Evolutionary conservation across 805 yeast genomes (phyloP).

Genomic region (Kodamaea jinghongensis): DNA sequence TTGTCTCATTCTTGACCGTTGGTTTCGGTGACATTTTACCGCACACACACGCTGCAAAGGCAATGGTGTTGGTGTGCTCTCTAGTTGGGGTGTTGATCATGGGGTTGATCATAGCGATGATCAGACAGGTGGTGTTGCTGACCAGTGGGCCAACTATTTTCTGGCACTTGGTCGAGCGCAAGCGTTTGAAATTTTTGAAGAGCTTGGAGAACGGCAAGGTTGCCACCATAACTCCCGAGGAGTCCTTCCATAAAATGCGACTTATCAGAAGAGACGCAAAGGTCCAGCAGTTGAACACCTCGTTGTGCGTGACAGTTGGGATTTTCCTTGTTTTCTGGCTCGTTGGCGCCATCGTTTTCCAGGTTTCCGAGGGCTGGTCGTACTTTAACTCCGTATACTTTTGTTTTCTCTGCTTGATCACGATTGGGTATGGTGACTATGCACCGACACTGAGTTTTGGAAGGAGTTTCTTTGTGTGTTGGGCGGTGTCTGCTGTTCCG

Average conservation of each 20-base stretch:
- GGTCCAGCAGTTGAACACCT: conserved; percentile 33
- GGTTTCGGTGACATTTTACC: conserved; percentile 81
- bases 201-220: conserved; percentile 17
- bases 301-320: conserved; percentile 38
- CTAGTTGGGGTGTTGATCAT: conserved; percentile 67
- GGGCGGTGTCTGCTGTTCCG: conserved; percentile 85
- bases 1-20: conserved; percentile 71
- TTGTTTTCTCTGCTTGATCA: conserved; percentile 68
- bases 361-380: conserved; percentile 62
- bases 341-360: conserved; percentile 67
- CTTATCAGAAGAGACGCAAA: conserved; percentile 44
- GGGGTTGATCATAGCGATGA: conserved; percentile 71
- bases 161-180: conserved; percentile 61
- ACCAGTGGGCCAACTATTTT: conserved; percentile 60
- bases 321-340: conserved; percentile 63
- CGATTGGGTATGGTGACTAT: conserved; percentile 84
- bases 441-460: conserved; percentile 66
- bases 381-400: conserved; percentile 75
- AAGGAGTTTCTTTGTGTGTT: conserved; percentile 65
- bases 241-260: conserved; percentile 57
- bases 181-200: conserved; percentile 36
- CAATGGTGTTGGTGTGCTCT: conserved; percentile 60
- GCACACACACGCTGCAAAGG: conserved; percentile 48
- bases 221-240: conserved; percentile 33
- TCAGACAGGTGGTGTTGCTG: conserved; percentile 61